Percentiles rank a stretch among this genome's conserved stretches.
These are phyloP conservation scores for Xanthoceras sorbifolium DNA, from an alignment of 345 rosid genomes.

Conservation along the genomic window DNA sequence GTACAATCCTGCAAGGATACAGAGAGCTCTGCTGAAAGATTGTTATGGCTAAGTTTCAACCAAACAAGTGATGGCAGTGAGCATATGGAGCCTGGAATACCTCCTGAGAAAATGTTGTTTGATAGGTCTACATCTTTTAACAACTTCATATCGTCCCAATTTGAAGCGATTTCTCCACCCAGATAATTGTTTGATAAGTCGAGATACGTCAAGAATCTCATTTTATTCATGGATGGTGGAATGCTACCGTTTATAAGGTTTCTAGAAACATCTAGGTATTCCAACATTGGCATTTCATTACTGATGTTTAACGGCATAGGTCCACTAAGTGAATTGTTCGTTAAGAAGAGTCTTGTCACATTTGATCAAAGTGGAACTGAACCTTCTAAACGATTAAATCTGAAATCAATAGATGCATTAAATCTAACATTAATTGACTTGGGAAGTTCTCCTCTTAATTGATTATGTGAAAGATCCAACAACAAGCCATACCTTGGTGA, in stretches of 20 bases:
- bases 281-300: too few species aligned
- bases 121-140: constrained; percentile 12
- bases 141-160: too few species aligned
- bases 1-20: constrained; percentile 18
- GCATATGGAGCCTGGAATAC: constrained; percentile 24
- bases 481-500: not conserved
- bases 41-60: constrained; percentile 12
- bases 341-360: not conserved
- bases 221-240: too few species aligned
- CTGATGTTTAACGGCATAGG: too few species aligned
- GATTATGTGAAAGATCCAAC: constrained; percentile 20
- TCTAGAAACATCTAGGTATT: too few species aligned
- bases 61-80: not conserved
- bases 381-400: constrained; percentile 17
- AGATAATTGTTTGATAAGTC: too few species aligned
- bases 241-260: too few species aligned
- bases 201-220: too few species aligned
- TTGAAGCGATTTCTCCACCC: too few species aligned
- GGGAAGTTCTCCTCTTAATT: too few species aligned
- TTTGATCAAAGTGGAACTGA: constrained; percentile 3
- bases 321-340: constrained; percentile 18
- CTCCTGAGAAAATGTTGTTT: constrained; percentile 25
- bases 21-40: constrained; percentile 23
- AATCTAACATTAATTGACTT: too few species aligned
- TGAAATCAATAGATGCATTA: not conserved